Percentiles rank a stretch among this genome's conserved stretches.
Evolutionary conservation across 2,329 filamentous ascomycete genomes (phyloP).

Genomic region (Pseudogymnoascus sp.): DNA sequence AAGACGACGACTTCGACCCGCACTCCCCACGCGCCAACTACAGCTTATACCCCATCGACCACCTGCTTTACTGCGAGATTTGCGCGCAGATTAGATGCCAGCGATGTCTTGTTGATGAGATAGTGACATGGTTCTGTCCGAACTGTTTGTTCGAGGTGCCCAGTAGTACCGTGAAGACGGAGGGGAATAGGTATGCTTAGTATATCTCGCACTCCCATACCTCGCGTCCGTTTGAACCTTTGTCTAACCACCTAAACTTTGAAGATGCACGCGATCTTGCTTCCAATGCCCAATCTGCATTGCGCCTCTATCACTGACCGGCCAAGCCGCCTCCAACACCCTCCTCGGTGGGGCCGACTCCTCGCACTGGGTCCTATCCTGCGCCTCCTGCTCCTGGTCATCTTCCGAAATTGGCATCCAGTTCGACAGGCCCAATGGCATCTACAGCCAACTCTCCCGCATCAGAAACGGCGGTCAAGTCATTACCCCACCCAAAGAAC

Average conservation of each 20-base stretch:
- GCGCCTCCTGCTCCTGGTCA: slow-evolving; percentile 88
- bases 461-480: slow-evolving; percentile 53
- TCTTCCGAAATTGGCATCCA: slow-evolving; percentile 82
- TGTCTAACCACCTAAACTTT: background rate
- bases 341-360: slow-evolving; percentile 15
- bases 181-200: slow-evolving; percentile 70
- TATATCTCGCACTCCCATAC: background rate
- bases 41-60: slow-evolving; percentile 84
- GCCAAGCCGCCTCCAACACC: slow-evolving; percentile 39
- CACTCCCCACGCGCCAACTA: slow-evolving; percentile 77
- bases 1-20: slow-evolving; percentile 67
- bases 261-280: slow-evolving; percentile 83
- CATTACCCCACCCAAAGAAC: slow-evolving; percentile 40
- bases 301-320: slow-evolving; percentile 66
- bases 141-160: slow-evolving; percentile 94
- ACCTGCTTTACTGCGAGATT: slow-evolving; percentile 93
- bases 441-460: slow-evolving; percentile 69
- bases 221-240: background rate
- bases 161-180: slow-evolving; percentile 81
- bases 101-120: slow-evolving; percentile 84
- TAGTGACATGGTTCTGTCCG: slow-evolving; percentile 90
- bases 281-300: slow-evolving; percentile 91
- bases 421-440: slow-evolving; percentile 81
- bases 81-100: slow-evolving; percentile 94
- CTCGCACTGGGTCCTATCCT: slow-evolving; percentile 69